Conservation (phyloP, 164 flowering plant species). For the Hamamelis virginiana region DNA sequence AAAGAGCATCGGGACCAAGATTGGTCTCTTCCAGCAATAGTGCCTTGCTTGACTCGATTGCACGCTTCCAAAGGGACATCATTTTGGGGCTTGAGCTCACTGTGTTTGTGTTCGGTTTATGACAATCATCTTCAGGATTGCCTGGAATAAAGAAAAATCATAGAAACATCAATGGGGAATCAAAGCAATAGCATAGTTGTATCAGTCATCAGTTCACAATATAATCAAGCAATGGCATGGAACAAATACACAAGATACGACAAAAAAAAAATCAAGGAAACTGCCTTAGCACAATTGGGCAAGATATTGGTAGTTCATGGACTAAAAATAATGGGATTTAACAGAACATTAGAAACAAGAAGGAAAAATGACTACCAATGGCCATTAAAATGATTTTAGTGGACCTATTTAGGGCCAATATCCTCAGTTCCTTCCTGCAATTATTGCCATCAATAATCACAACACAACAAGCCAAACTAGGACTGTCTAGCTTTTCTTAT, state of each 20-base stretch:
- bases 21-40: constrained; percentile 56
- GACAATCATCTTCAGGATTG: constrained; percentile 13
- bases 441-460: no score
- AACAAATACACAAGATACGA: neutral
- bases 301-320: no score
- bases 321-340: no score
- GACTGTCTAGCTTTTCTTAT: no score
- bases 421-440: no score
- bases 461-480: no score
- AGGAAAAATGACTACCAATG: no score
- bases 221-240: neutral
- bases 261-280: neutral
- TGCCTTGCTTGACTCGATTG: constrained; percentile 80
- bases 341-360: no score
- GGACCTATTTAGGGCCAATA: no score
- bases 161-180: neutral
- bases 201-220: neutral
- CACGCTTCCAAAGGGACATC: constrained; percentile 69
- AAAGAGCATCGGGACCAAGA: constrained; percentile 77
- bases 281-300: no score
- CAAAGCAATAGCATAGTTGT: neutral
- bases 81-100: constrained; percentile 56
- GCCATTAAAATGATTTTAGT: no score
- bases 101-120: constrained; percentile 15
- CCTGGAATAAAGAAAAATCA: constrained; percentile 21